Evolutionary conservation across 1,284 basidiomycete species (phyloP), one percentile per base, ranked within the genome.

Genomic region (Sanghuangporus weigelae): DNA sequence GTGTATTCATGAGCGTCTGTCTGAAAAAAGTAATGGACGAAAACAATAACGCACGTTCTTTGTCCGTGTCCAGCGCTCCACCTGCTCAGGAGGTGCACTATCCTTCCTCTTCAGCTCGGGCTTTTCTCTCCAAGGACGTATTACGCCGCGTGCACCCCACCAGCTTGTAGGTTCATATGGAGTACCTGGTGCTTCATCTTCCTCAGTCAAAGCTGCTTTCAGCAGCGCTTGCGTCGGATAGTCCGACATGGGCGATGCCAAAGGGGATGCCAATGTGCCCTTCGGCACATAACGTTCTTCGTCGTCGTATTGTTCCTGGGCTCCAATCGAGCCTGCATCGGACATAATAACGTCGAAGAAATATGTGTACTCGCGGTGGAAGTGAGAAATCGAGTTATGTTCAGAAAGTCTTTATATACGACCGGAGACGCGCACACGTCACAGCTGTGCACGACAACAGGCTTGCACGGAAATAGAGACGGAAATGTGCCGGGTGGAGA

Each of bases 31-130:
- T 51, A 26, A 48, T 38, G 8, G 1, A 21, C n/a, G 7, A 53
- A 60, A 51, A 35, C 14, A 31, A 58, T 57, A 59, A 73, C 80
- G 67, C 62, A 84, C 84, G 71, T 79, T 58, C 68, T 70, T 75
- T 0, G 84, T 84, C 51, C 75, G 75, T 31, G 75, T 65, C 72
- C 79, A 81, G 2, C 79, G 79, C 63, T 83, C 77, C 6, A 74
- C 76, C 67, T 86, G 83, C 67, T 84, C 82, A 26, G 73, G 68
- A 2, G 84, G 81, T 2, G 83, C 71, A 0, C 75, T 76, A 57
- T 69, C 68, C 58, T 72, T 71, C 59, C 70, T 68, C 58, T 68
- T 71, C 14, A 69, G 56, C 11, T 59, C 39, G 3, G 49, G 59
- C 35, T 57, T 62, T 50, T 75, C 74, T 21, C 65, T 39, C 76